These are phyloP conservation scores for Penstemon eatonii DNA, from an alignment of 257 asterid species.

Conservation along the genomic window DNA sequence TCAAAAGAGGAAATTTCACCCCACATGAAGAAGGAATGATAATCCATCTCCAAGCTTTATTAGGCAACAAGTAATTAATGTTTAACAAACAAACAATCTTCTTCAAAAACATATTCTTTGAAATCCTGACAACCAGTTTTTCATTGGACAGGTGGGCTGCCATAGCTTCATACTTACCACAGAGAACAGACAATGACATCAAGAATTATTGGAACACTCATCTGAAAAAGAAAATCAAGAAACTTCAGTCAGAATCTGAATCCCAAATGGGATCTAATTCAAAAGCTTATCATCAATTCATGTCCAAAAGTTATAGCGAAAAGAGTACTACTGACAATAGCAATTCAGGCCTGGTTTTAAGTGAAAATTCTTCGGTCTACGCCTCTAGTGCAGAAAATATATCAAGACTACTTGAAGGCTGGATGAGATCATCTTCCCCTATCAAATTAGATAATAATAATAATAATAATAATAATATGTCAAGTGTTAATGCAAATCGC, in stretches of 20 bases:
- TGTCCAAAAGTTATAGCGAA: slow-evolving; percentile 31
- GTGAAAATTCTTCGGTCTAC: slow-evolving; percentile 49
- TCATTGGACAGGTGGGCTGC: slow-evolving; percentile 80
- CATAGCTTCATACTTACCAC: slow-evolving; percentile 91
- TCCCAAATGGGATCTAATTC: slow-evolving; percentile 38
- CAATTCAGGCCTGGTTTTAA: slow-evolving; percentile 13
- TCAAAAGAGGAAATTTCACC: slow-evolving; percentile 94
- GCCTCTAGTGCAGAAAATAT: slow-evolving; percentile 93
- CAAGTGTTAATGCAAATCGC: slow-evolving; percentile 11
- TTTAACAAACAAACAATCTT: too few relatives aligned
- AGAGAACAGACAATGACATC: slow-evolving; percentile 93
- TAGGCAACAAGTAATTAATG: slow-evolving; percentile 82
- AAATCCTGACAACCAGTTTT: neutral
- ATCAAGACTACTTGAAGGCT: slow-evolving; percentile 85
- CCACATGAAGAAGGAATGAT: slow-evolving; percentile 99
- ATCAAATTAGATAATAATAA: slow-evolving; percentile 15
- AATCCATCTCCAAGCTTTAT: slow-evolving; percentile 86
- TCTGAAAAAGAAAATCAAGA: slow-evolving; percentile 83
- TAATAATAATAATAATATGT: neutral
- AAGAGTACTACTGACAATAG: slow-evolving; percentile 17
- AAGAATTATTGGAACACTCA: slow-evolving; percentile 98
- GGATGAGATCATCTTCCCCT: slow-evolving; percentile 83
- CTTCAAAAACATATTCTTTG: too few relatives aligned
- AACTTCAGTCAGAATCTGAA: slow-evolving; percentile 45
- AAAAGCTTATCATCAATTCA: slow-evolving; percentile 36